Evolutionary conservation across 768 basidiomycete species (phyloP).

Genomic region (Chalciporus piperatus): DNA sequence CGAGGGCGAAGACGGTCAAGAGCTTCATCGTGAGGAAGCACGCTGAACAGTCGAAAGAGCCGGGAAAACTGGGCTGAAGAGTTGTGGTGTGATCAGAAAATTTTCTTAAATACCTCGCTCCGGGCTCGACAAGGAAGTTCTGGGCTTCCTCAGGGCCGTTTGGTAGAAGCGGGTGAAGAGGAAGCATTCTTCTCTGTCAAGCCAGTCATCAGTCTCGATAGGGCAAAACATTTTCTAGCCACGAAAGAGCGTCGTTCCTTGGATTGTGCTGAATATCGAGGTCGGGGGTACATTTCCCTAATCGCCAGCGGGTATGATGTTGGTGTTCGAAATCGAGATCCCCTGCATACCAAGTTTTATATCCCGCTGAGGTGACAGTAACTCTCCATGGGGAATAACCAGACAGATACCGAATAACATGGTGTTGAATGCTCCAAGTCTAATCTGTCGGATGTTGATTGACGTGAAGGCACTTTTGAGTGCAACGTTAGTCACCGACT

Average conservation of each 20-base stretch:
- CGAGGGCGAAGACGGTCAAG: background rate
- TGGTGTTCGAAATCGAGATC: background rate
- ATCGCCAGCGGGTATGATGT: background rate
- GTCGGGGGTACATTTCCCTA: background rate
- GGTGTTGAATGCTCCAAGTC: background rate
- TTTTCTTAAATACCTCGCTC: conserved; percentile 1
- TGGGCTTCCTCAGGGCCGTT: background rate
- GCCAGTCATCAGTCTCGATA: background rate
- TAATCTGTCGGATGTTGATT: background rate
- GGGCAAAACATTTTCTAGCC: background rate
- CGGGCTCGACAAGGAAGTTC: background rate
- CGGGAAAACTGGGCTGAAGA: background rate
- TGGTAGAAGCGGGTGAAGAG: background rate
- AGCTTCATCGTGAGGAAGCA: conserved; percentile 9
- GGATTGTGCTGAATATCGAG: background rate
- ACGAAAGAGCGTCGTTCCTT: background rate
- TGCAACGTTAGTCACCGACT: too few species aligned
- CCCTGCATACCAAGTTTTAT: background rate
- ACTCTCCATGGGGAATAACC: too few species aligned
- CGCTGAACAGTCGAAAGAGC: background rate
- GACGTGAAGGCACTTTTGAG: background rate
- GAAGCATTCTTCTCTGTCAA: background rate
- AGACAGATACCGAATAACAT: background rate
- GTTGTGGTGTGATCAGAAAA: background rate
- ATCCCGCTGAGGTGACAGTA: background rate